These are phyloP conservation scores for Ichthyophthirius multifiliis DNA, from an alignment of 169 alveolate species.

Conservation along the genomic window DNA sequence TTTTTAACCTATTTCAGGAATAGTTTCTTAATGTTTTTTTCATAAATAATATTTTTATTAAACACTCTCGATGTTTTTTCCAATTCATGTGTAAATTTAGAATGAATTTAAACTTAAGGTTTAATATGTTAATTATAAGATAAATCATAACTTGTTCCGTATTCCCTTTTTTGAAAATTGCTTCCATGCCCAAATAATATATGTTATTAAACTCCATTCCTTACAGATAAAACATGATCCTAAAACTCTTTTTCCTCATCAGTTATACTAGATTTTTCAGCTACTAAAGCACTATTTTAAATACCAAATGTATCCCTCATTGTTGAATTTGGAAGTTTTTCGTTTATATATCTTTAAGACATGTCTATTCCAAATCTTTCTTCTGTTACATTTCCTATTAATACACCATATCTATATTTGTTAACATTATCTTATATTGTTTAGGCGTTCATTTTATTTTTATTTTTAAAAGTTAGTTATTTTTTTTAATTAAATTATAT, in stretches of 20 bases:
- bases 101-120: conserved; percentile 30
- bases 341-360: conserved; percentile 10
- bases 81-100: conserved; percentile 18
- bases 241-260: conserved; percentile 25
- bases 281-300: conserved; percentile 15
- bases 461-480: too few relatives aligned
- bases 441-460: conserved; percentile 24
- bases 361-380: conserved; percentile 43
- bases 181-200: conserved; percentile 37
- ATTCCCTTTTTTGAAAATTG: conserved; percentile 34
- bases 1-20: conserved; percentile 17
- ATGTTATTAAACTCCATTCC: conserved; percentile 34
- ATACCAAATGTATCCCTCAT: conserved; percentile 36
- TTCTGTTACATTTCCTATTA: conserved; percentile 33
- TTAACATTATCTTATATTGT: conserved; percentile 40
- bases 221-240: conserved; percentile 14
- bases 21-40: background rate
- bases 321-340: conserved; percentile 33
- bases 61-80: conserved; percentile 12
- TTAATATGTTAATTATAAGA: conserved; percentile 25
- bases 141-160: conserved; percentile 38
- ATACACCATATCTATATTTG: conserved; percentile 44
- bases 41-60: background rate
- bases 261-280: background rate
- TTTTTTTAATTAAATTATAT: too few relatives aligned